A percentile compares a stretch with the other conserved stretches of the same genome.
These are phyloP conservation scores for Dictyophora rubrovolvata DNA, from an alignment of 768 basidiomycete species.

Conservation along the genomic window DNA sequence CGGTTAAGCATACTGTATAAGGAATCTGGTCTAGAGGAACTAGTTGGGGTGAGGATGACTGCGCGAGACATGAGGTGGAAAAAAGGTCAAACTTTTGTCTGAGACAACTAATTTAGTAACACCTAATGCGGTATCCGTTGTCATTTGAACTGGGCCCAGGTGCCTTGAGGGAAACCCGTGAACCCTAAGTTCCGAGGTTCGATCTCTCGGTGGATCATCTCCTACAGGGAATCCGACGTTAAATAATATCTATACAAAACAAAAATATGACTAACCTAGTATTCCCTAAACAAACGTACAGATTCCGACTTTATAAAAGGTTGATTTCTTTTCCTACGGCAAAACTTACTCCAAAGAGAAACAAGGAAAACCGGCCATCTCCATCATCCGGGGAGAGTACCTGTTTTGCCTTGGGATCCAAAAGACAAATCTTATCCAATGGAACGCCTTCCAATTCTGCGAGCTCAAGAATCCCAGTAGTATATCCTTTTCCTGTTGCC, in stretches of 20 bases:
- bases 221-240: conserved; percentile 35
- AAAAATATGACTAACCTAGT: conserved; percentile 30
- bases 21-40: conserved; percentile 63
- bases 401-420: conserved; percentile 82
- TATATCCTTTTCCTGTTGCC: conserved; percentile 33
- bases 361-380: conserved; percentile 68
- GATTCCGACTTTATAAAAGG: not conserved
- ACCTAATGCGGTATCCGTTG: conserved; percentile 92
- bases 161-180: conserved; percentile 83
- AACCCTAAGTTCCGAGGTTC: conserved; percentile 78
- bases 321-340: not conserved
- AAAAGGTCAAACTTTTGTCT: conserved; percentile 43
- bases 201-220: conserved; percentile 91
- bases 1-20: conserved; percentile 39
- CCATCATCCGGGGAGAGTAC: conserved; percentile 69
- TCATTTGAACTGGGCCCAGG: conserved; percentile 90
- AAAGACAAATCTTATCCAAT: conserved; percentile 66
- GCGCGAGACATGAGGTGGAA: not conserved
- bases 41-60: conserved; percentile 13
- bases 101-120: conserved; percentile 79
- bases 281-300: conserved; percentile 37
- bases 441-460: conserved; percentile 33
- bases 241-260: not conserved
- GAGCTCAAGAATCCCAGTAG: conserved; percentile 46
- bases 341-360: conserved; percentile 72